Evolutionary conservation across 208 protist genomes (phyloP).

Genomic region (Pavlovales sp.): DNA sequence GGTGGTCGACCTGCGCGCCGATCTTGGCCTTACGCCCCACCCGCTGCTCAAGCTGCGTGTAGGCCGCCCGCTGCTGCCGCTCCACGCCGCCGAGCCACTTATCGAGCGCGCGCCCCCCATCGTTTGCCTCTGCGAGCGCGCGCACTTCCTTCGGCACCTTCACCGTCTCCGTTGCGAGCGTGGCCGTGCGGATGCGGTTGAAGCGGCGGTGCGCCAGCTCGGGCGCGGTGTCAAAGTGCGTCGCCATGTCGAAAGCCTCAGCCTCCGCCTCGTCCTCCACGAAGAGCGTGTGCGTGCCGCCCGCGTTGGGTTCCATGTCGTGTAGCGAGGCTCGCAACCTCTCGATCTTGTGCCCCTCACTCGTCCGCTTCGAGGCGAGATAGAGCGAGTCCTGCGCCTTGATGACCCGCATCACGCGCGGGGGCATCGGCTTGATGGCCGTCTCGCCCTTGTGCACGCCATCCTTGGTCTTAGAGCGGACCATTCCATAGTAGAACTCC

Average conservation of each 20-base stretch:
- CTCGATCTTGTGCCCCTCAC: conserved; percentile 40
- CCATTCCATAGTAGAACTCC: conserved; percentile 64
- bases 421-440: not conserved
- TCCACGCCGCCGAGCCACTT: not conserved
- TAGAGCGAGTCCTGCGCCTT: conserved; percentile 50
- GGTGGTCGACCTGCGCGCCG: not conserved
- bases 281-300: conserved; percentile 57
- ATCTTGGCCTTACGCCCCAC: not conserved
- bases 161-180: not conserved
- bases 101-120: not conserved
- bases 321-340: conserved; percentile 43
- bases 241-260: conserved; percentile 17
- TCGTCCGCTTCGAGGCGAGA: not conserved
- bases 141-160: not conserved
- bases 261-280: conserved; percentile 47
- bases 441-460: conserved; percentile 32
- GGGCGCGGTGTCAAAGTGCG: conserved; percentile 50
- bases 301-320: not conserved
- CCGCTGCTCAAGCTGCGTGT: conserved; percentile 39
- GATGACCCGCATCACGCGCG: conserved; percentile 33
- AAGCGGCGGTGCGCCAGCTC: conserved; percentile 15
- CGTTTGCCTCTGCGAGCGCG: not conserved
- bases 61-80: not conserved
- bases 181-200: conserved; percentile 1
- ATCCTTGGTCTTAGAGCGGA: conserved; percentile 15